Evolutionary conservation across 768 basidiomycete species (phyloP).

Genomic region (Suillus brevipes): DNA sequence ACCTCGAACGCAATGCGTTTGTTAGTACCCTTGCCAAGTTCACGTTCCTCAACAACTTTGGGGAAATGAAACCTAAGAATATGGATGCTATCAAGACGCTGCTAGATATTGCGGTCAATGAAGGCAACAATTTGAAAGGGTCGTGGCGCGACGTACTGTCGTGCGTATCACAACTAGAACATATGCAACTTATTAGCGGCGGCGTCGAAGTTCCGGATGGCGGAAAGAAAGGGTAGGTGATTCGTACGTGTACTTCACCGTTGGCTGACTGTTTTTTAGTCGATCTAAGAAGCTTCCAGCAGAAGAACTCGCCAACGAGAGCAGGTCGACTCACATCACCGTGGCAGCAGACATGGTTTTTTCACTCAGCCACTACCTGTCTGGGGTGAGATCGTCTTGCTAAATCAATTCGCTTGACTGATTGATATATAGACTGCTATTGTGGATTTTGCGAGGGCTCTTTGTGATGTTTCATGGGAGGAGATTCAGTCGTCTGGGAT

Average conservation of each 20-base stretch:
- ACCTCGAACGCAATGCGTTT: slow-evolving; percentile 97
- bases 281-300: slow-evolving; percentile 64
- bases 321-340: slow-evolving; percentile 95
- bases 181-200: slow-evolving; percentile 95
- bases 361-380: slow-evolving; percentile 90
- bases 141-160: slow-evolving; percentile 96
- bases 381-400: slow-evolving; percentile 67
- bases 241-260: not conserved
- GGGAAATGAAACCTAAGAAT: slow-evolving; percentile 99
- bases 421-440: slow-evolving; percentile 73
- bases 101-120: slow-evolving; percentile 92
- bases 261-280: slow-evolving; percentile 28
- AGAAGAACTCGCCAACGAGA: slow-evolving; percentile 95
- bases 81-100: slow-evolving; percentile 98
- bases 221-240: slow-evolving; percentile 75
- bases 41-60: slow-evolving; percentile 95
- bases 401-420: slow-evolving; percentile 1
- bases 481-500: slow-evolving; percentile 97
- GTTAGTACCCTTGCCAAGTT: slow-evolving; percentile 96
- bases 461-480: slow-evolving; percentile 98
- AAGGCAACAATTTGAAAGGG: slow-evolving; percentile 93
- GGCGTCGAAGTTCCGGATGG: slow-evolving; percentile 83
- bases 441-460: slow-evolving; percentile 93
- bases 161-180: slow-evolving; percentile 97
- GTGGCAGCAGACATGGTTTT: slow-evolving; percentile 99